These are phyloP conservation scores for Penicillium bovifimosum DNA, from an alignment of 495 filamentous ascomycete species.

Conservation along the genomic window DNA sequence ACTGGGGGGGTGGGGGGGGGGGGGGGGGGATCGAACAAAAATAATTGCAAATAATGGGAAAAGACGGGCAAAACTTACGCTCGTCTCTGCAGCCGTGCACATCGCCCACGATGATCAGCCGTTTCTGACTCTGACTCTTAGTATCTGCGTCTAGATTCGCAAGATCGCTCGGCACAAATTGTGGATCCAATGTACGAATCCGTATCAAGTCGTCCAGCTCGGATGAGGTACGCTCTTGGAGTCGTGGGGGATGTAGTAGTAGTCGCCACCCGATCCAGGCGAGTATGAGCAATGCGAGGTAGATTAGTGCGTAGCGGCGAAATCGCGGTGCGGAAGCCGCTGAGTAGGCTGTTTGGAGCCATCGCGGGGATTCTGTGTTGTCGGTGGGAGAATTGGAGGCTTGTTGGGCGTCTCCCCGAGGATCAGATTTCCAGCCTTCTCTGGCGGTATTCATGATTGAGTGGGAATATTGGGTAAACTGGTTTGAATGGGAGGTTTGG, in stretches of 20 bases:
- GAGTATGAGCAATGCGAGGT: conserved; percentile 33
- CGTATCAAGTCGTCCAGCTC: conserved; percentile 46
- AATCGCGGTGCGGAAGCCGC: conserved; percentile 42
- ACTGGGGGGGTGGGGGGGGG: too few species aligned
- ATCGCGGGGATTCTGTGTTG: conserved; percentile 17
- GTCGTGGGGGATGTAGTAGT: conserved; percentile 32
- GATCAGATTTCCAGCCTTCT: conserved; percentile 41
- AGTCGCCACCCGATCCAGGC: conserved; percentile 38
- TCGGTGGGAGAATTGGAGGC: conserved; percentile 14
- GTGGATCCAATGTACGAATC: conserved; percentile 34
- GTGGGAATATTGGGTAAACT: conserved; percentile 17
- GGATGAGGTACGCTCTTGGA: conserved; percentile 34
- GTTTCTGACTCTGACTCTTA: conserved; percentile 28
- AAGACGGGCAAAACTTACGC: conserved; percentile 36
- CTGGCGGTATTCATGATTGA: conserved; percentile 43
- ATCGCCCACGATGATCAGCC: conserved; percentile 78
- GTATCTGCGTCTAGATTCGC: conserved; percentile 4
- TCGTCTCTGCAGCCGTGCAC: conserved; percentile 78
- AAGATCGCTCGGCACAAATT: conserved; percentile 24
- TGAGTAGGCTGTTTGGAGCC: conserved; percentile 27
- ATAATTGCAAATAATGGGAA: neutral
- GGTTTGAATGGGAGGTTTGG: conserved; percentile 5
- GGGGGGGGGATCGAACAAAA: too few species aligned
- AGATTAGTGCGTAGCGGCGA: conserved; percentile 43
- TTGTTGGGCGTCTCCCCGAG: conserved; percentile 19